Evolutionary conservation across 345 rosid species (phyloP).

Genomic region (Moricandia moricandioides): DNA sequence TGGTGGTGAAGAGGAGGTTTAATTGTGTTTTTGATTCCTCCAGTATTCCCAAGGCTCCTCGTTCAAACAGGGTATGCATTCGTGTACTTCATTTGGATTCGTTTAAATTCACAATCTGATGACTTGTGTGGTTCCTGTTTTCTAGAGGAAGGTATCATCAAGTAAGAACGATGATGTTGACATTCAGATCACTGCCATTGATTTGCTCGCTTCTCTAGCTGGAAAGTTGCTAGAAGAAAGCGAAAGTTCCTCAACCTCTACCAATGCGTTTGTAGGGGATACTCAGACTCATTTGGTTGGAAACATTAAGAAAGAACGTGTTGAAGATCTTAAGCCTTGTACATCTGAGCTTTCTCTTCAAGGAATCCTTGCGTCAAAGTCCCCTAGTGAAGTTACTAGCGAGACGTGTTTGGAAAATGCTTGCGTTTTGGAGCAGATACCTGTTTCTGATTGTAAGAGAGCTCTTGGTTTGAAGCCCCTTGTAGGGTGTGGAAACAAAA

Average conservation of each 20-base stretch:
- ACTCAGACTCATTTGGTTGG: conserved; percentile 39
- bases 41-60: conserved; percentile 72
- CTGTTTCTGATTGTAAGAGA: conserved; percentile 33
- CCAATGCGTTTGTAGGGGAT: conserved; percentile 62
- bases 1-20: conserved; percentile 78
- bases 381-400: conserved; percentile 30
- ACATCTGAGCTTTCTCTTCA: conserved; percentile 41
- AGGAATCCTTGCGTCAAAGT: conserved; percentile 41
- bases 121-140: conserved; percentile 23
- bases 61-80: conserved; percentile 70
- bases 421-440: conserved; percentile 36
- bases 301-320: conserved; percentile 36
- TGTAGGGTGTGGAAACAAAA: conserved; percentile 26
- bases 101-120: conserved; percentile 23
- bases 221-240: conserved; percentile 82
- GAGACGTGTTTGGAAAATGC: conserved; percentile 35
- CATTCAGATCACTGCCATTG: conserved; percentile 57
- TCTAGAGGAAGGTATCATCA: conserved; percentile 50
- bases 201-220: conserved; percentile 87
- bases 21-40: conserved; percentile 55
- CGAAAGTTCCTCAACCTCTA: conserved; percentile 73
- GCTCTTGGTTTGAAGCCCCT: conserved; percentile 35
- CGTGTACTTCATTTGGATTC: neutral
- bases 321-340: conserved; percentile 34
- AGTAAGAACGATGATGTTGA: conserved; percentile 41